These are phyloP conservation scores for Sphenostylis stenocarpa DNA, from an alignment of 306 rosid species.

Conservation along the genomic window DNA sequence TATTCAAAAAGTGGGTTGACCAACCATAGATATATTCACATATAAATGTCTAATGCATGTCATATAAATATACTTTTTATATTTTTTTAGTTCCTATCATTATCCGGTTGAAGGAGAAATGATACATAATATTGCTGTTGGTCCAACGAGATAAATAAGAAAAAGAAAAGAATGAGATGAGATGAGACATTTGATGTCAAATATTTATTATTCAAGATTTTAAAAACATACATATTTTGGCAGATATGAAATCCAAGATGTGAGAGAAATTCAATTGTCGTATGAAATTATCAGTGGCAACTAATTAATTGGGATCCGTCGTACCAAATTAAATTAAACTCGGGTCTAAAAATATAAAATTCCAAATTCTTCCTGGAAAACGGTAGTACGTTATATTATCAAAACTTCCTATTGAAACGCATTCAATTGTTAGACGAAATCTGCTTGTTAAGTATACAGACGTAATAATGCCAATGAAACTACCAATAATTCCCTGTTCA, in stretches of 20 bases:
- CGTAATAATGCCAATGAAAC: constrained; percentile 9
- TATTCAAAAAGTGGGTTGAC: too few relatives aligned
- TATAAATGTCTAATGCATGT: too few relatives aligned
- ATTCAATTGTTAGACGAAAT: neutral
- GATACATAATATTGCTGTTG: too few relatives aligned
- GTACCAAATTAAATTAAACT: neutral
- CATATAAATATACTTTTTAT: too few relatives aligned
- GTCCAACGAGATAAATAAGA: too few relatives aligned
- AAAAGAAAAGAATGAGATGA: too few relatives aligned
- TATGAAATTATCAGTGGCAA: neutral
- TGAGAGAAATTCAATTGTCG: neutral
- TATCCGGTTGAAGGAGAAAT: too few relatives aligned
- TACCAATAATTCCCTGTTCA: neutral
- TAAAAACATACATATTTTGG: too few relatives aligned
- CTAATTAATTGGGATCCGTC: neutral
- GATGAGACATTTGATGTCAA: too few relatives aligned
- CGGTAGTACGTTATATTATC: neutral
- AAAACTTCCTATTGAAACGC: neutral
- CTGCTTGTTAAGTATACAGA: neutral
- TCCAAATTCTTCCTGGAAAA: neutral
- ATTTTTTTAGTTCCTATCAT: too few relatives aligned
- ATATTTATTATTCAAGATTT: too few relatives aligned
- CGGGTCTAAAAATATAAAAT: neutral
- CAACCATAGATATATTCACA: too few relatives aligned
- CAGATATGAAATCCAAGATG: neutral